Evolutionary conservation across 2,329 filamentous ascomycete genomes (phyloP), one percentile per base, ranked within the genome.

Genomic region (Sordariomycetes sp.): DNA sequence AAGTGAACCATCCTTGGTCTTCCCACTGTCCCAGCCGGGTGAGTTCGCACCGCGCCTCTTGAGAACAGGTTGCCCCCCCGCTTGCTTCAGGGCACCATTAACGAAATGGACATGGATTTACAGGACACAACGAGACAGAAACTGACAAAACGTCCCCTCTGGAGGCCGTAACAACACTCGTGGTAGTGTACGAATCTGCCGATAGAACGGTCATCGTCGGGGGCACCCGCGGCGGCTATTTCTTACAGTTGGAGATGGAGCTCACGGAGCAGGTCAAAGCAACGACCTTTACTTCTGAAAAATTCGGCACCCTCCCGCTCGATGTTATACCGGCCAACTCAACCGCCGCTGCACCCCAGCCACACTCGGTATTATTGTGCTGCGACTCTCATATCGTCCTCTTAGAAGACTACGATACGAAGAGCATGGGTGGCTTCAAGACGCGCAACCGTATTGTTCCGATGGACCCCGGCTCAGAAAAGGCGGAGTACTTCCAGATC

Each of bases 221-320:
- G 10, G 81, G 81, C 10, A 81, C 78, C 28, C 74, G 79, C 57
- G 77, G 76, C 59, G 81, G 81, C 1, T 73, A 79, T 40, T 65
- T 83, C 1, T 65, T 80, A 32, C 78, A 71, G 0, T 58, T 79
- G 28, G 63, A 63, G 18, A 48, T 70, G 6, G 62, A 61, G 4
- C 60, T 58, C 24, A 51, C 64, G 8, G 57, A 60, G 3, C 61
- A 63, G 1, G 61, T 67, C 6, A 59, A 66, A 16, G 61, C 68
- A 28, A 60, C 61, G 4, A 68, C 16, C 10, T 48, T 73, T 20
- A 62, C 59, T 10, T 57, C 64, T 7, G 69, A 75, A 57, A 69
- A 65, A 10, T 58, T 76, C 22, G 73, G 72, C 1, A 62, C 69
- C 10, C 66, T 71, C n/a, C 67, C 73, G 4, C 66, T 70, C 8